A percentile compares a stretch with the other conserved stretches of the same genome.
These are phyloP conservation scores for Casaregolazyma lundiana DNA, from an alignment of 1,139 yeast genomes.

Conservation along the genomic window DNA sequence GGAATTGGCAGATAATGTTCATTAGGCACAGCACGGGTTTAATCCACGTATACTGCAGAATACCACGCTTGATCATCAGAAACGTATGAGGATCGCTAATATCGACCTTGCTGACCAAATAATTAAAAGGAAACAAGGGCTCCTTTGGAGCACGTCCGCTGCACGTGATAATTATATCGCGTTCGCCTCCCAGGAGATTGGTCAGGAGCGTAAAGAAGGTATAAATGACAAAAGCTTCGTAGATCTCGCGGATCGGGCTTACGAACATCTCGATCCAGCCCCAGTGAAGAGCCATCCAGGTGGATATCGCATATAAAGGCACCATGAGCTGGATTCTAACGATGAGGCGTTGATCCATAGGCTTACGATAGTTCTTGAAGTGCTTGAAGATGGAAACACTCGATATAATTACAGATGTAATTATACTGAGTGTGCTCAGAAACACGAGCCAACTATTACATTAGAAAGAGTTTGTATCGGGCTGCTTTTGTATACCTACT, in stretches of 20 bases:
- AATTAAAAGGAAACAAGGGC: constrained; percentile 57
- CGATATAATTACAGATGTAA: constrained; percentile 41
- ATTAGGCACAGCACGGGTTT: constrained; percentile 72
- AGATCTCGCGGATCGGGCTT: constrained; percentile 80
- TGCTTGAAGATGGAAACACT: constrained; percentile 47
- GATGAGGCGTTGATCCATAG: constrained; percentile 79
- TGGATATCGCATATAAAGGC: constrained; percentile 52
- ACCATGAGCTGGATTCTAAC: constrained; percentile 64
- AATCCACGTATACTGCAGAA: constrained; percentile 91
- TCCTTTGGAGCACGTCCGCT: constrained; percentile 69
- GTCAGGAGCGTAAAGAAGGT: constrained; percentile 84
- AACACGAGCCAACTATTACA: constrained; percentile 10
- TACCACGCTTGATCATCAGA: constrained; percentile 72
- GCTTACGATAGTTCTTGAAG: constrained; percentile 72
- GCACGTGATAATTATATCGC: constrained; percentile 68
- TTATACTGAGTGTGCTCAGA: constrained; percentile 21
- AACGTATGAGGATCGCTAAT: constrained; percentile 83
- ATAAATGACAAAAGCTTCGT: constrained; percentile 94
- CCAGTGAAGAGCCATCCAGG: constrained; percentile 52
- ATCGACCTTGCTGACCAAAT: constrained; percentile 58
- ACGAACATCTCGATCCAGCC: constrained; percentile 46
- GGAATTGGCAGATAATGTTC: constrained; percentile 47
- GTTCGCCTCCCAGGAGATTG: constrained; percentile 85
- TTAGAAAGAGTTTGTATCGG: not conserved
- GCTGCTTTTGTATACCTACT: constrained; percentile 2